Evolutionary conservation across 148 eudicot species (phyloP), one percentile per base, ranked within the genome.

Genomic region (Diospyros lotus): DNA sequence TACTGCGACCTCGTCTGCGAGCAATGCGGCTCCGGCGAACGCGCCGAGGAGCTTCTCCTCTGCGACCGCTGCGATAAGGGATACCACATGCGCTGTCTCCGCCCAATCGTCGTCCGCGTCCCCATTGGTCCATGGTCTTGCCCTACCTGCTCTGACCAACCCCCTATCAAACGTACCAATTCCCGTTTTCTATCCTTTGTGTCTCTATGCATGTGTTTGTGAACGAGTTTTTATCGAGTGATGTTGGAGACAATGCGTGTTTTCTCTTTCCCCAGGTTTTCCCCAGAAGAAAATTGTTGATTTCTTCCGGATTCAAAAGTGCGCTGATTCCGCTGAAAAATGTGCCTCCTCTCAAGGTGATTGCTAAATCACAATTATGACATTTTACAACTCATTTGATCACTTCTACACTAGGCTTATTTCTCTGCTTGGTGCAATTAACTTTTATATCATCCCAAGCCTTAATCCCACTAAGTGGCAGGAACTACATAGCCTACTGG

Each of bases 111-210:
- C 4, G 88, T 80, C 15, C 87, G 97, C 50, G 83, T 94, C 41
- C 97, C 98, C 2, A 88, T 89, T 59, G 96, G 98, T 9, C 63
- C 82, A 4, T 94, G 98, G 98, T 68, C 77, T 2, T 94, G 98
- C 88, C 80, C 86, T 51, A 11, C 52, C 38, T 94, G 98, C 83
- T 78, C 87, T 72, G 77, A 71, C 1, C 75, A 70, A 2, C 82
- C 77, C 12, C 83, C 82, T 48, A 75, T 79, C 43, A 81, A 77
- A 84, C 84, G 89, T 89, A 88, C 68, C 85, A 17, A 44, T 38
- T 53, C 39, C 18, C 55, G 12, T 69, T 48, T 48, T 56, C 38
- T 13, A 10, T 1, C 74, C 11, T 59, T 4, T 46, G 4, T 7
- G 3, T 9, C 14, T 64, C 14, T 50, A 13, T 56, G 41, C 42